Base-by-base conservation (phyloP, 2,329 filamentous ascomycete species). In the Colletotrichum phormii region DNA sequence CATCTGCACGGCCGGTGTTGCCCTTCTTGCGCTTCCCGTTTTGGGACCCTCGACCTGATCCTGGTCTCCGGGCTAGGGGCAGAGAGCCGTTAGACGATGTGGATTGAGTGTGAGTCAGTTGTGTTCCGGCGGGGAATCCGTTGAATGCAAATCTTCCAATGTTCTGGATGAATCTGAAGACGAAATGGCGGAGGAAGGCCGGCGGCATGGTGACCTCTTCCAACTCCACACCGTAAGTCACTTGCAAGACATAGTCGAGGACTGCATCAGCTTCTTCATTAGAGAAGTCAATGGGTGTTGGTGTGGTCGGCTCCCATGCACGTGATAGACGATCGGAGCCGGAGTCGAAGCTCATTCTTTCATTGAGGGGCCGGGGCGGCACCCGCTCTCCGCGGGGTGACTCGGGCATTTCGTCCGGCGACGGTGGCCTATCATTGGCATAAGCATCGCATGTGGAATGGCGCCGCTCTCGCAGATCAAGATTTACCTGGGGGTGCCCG, bases 211-310 rank as follows among this genome's bases (percentile, higher is more conserved):
- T 76, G 0, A 78, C 72, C 18, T 84, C 82, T 4, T 79, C 77
- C 12, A 82, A 74, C 24, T 84, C 82, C 0, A 84, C 75, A 2
- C 83, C 83, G 64, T 84, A 84, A 5, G 81, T 79, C 0, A 83
- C 61, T 42, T 84, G 83, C 0, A 84, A 77, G 0, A 80, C 77
- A 58, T 83, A 84, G 53, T 80, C 79, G 22, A 84, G 77, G 2
- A 84, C 73, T 0, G 77, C 74, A 15, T 82, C 81, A 15, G 79
- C 78, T 63, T 84, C 82, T 1, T 82, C 81, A 2, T 75, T 68
- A 0, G 80, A 78, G 7, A 79, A 73, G 54, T 82, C 80, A 8
- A 81, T 80, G 4, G 78, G 79, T 1, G 75, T 75, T 33, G 64
- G 63, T 13, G 64, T 70, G 12, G 71, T 67, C 8, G 75, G 73